phyloP scores from a whole-genome alignment of 1,139 yeast species.

The Arxiozyma bovina region DNA sequence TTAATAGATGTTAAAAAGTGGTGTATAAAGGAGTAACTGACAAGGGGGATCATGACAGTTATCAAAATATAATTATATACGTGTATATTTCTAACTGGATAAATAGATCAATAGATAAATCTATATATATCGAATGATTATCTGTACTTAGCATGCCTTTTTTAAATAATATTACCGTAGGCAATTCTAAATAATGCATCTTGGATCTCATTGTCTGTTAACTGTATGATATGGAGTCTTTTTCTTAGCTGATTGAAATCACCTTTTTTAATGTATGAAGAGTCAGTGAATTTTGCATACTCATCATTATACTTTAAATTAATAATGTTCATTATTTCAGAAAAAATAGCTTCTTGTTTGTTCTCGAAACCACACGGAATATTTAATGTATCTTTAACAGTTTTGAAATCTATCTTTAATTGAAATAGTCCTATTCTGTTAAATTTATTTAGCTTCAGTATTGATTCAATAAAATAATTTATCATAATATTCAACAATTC shows the following conservation, averaged over 20 bases:
- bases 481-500: conserved; percentile 42
- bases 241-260: conserved; percentile 25
- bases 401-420: conserved; percentile 44
- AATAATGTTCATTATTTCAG: conserved; percentile 36
- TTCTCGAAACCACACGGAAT: conserved; percentile 29
- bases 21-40: background rate
- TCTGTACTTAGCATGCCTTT: background rate
- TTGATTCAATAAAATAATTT: conserved; percentile 45
- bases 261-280: conserved; percentile 27
- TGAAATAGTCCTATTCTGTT: conserved; percentile 48
- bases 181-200: conserved; percentile 32
- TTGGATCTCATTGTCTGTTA: conserved; percentile 31
- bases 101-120: background rate
- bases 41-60: background rate
- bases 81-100: conserved; percentile 1
- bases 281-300: conserved; percentile 31
- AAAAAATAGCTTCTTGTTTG: conserved; percentile 31
- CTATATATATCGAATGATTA: background rate
- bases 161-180: conserved; percentile 19
- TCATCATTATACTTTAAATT: conserved; percentile 35
- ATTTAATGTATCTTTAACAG: conserved; percentile 37
- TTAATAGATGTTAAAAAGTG: background rate
- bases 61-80: background rate
- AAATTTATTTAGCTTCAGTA: conserved; percentile 59
- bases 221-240: conserved; percentile 15